Evolutionary conservation across 352 stramenopile genomes (phyloP), one percentile per base, ranked within the genome.

Genomic region (Pythium aquatile): DNA sequence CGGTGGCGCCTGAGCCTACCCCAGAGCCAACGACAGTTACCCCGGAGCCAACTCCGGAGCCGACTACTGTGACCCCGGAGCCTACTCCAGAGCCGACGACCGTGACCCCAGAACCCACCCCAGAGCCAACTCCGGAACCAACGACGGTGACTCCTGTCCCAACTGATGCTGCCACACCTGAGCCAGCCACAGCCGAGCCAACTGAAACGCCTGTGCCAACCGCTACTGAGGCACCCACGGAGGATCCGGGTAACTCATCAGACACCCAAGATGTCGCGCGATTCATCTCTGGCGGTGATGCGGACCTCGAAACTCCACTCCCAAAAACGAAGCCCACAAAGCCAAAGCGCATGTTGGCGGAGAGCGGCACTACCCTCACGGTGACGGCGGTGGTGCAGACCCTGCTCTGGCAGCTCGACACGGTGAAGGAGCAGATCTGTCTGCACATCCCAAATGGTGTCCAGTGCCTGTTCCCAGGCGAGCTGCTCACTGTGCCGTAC

Each of bases 401-500:
- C n/a, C 56, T 52, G 42, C 28, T 62, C 9, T 67, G 29, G 44
- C 39, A 62, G 40, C 42, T 67, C 20, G 53, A 44, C 14, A 11
- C 39, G 6, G 24, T 67, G 5, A 35, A 48, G 17, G 61, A 55
- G 0, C n/a, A 62, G 20, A 29, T 62, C 17, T 67, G 61, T 20
- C 48, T 67, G 52, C 61, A 67, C 44, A 67, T 67, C 29, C 61
- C 61, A 0, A 67, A 62, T 35, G 61, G 61, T 5, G 61, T 62
- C 39, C 14, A 35, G 44, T 67, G 61, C 33, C 46, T 17, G 28
- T 67, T 67, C 44, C 30, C 53, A 1, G 54, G 54, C 9, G 53
- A 67, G 16, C 11, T 51, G 33, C 35, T 67, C 1, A 32, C 13
- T 5, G 54, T 58, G 10, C 61, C 61, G 7, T 67, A 40, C 53